phyloP scores from a whole-genome alignment of 495 filamentous ascomycete species.

The Cryomyces antarcticus region DNA sequence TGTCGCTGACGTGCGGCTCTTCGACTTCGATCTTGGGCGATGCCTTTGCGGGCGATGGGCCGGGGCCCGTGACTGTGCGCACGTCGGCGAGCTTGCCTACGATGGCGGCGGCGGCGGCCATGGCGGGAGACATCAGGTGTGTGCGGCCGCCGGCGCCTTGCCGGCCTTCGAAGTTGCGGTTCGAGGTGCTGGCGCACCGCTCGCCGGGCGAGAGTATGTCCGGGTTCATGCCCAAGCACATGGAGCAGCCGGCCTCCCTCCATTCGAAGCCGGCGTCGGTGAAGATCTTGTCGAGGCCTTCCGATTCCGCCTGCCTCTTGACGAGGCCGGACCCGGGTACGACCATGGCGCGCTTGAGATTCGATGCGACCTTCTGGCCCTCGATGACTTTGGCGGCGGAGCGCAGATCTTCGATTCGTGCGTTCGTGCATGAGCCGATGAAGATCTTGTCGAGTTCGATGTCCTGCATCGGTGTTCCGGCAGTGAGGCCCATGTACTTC shows the following conservation, averaged over 20 bases:
- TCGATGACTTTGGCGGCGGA: conserved; percentile 69
- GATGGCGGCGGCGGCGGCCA: conserved; percentile 83
- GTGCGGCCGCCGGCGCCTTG: conserved; percentile 88
- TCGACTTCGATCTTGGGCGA: conserved; percentile 31
- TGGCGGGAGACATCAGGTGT: conserved; percentile 90
- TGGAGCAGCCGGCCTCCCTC: conserved; percentile 93
- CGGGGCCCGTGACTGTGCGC: conserved; percentile 38
- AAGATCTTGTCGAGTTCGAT: conserved; percentile 87
- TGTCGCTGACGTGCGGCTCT: conserved; percentile 46
- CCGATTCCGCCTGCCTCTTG: conserved; percentile 78
- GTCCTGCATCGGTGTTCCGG: conserved; percentile 79
- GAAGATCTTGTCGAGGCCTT: conserved; percentile 88
- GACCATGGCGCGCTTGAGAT: conserved; percentile 85
- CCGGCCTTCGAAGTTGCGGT: conserved; percentile 94
- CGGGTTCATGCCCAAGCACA: conserved; percentile 99
- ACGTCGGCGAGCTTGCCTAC: conserved; percentile 83
- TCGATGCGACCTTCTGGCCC: conserved; percentile 65
- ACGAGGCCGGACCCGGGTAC: conserved; percentile 90
- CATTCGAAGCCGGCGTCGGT: conserved; percentile 86
- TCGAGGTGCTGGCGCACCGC: conserved; percentile 85
- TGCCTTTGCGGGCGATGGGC: conserved; percentile 35
- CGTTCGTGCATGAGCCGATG: conserved; percentile 95
- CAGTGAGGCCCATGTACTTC: conserved; percentile 83
- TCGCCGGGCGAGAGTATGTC: conserved; percentile 91
- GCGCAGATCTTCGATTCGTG: conserved; percentile 87